Conservation (phyloP, 1,284 basidiomycete genomes). For the Trametes versicolor region DNA sequence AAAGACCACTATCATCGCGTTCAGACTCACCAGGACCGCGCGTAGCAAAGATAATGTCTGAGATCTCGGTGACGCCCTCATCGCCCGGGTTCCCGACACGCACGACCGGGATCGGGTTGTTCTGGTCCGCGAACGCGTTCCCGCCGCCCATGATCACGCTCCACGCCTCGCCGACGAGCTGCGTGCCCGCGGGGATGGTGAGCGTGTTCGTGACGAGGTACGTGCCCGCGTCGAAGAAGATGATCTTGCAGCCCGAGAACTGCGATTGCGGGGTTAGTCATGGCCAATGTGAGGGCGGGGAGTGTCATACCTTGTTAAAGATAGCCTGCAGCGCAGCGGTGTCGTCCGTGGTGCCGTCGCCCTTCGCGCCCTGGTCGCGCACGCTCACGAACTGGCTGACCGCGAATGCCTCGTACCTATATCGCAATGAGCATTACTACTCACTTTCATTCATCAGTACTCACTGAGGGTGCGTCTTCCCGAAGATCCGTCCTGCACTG, state of each 20-base stretch:
- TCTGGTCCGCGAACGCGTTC: slow-evolving; percentile 60
- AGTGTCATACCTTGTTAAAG: slow-evolving; percentile 49
- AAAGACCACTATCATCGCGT: too few relatives aligned
- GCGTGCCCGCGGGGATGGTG: slow-evolving; percentile 74
- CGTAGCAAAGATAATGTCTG: slow-evolving; percentile 66
- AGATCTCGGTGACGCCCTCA: slow-evolving; percentile 64
- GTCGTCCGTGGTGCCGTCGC: slow-evolving; percentile 82
- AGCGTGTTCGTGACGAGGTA: slow-evolving; percentile 80
- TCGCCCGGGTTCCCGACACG: slow-evolving; percentile 62
- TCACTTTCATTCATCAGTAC: too few relatives aligned
- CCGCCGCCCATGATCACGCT: slow-evolving; percentile 77
- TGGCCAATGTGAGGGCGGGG: neutral
- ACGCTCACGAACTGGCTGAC: slow-evolving; percentile 76
- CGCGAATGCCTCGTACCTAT: slow-evolving; percentile 68
- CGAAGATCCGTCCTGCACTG: slow-evolving; percentile 67
- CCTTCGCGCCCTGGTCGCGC: slow-evolving; percentile 73
- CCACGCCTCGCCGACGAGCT: slow-evolving; percentile 82
- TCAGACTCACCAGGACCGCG: slow-evolving; percentile 60
- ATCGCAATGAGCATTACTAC: slow-evolving; percentile 39
- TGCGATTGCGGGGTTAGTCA: slow-evolving; percentile 36
- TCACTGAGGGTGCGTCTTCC: slow-evolving; percentile 49
- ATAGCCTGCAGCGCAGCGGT: slow-evolving; percentile 72
- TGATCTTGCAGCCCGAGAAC: slow-evolving; percentile 79
- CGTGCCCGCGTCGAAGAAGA: slow-evolving; percentile 77
- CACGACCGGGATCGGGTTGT: slow-evolving; percentile 65